A percentile compares a stretch with the other conserved stretches of the same genome.
These are phyloP conservation scores for Perilla frutescens DNA, from an alignment of 257 asterid genomes.

Conservation along the genomic window DNA sequence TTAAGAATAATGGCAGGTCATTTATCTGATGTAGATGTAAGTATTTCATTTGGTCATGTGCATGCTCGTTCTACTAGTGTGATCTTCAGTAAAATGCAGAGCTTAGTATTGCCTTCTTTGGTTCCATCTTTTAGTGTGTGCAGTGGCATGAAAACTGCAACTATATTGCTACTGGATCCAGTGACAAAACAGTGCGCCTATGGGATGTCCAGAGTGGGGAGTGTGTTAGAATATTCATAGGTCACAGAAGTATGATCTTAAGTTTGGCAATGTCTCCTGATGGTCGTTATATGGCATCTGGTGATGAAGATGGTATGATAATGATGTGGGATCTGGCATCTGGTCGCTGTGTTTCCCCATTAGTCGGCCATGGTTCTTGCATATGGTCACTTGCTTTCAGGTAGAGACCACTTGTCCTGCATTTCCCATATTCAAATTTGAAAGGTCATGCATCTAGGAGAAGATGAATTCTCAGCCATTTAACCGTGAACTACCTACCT, in stretches of 20 bases:
- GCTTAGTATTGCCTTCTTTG: conserved; percentile 1
- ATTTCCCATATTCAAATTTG: conserved; percentile 16
- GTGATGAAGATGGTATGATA: conserved; percentile 96
- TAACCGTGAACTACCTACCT: conserved; percentile 6
- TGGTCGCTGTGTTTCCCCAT: conserved; percentile 90
- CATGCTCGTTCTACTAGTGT: conserved; percentile 13
- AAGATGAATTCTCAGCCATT: conserved; percentile 25
- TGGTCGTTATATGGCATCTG: conserved; percentile 99
- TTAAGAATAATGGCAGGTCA: conserved; percentile 98
- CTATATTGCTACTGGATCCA: conserved; percentile 95
- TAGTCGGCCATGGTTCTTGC: conserved; percentile 93
- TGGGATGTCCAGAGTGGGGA: conserved; percentile 99
- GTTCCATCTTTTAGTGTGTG: conserved; percentile 64
- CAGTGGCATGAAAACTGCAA: conserved; percentile 98
- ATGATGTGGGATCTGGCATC: conserved; percentile 99
- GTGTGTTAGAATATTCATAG: conserved; percentile 91
- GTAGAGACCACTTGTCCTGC: conserved; percentile 38
- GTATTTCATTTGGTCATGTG: conserved; percentile 36
- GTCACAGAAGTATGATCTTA: conserved; percentile 93
- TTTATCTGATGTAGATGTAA: conserved; percentile 97
- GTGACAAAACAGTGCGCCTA: conserved; percentile 96
- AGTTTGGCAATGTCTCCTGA: conserved; percentile 94
- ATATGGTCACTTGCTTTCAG: conserved; percentile 97
- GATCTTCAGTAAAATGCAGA: conserved; percentile 9
- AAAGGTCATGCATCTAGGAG: too few relatives aligned